Evolutionary conservation across 2,329 filamentous ascomycete species (phyloP).

Genomic region (Cladophialophora chaetospira): DNA sequence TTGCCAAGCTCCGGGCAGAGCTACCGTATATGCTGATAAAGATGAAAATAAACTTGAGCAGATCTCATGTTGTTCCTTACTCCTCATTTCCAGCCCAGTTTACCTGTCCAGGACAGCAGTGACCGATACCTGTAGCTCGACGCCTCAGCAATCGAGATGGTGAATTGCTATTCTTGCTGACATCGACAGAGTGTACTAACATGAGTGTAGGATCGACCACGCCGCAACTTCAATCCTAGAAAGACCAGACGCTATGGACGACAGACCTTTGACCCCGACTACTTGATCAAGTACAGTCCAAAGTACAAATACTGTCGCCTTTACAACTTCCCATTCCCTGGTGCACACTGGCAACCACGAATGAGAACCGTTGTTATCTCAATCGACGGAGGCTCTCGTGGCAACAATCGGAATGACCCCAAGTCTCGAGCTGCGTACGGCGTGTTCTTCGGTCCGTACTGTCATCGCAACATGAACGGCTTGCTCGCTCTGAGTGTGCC

Average conservation of each 20-base stretch:
- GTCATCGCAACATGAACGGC: slow-evolving; percentile 24
- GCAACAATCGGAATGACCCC: slow-evolving; percentile 24
- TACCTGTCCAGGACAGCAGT: background rate
- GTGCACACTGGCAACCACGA: slow-evolving; percentile 26
- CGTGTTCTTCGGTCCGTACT: slow-evolving; percentile 30
- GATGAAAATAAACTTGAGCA: background rate
- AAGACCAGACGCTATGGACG: slow-evolving; percentile 29
- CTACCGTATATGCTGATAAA: slow-evolving; percentile 1
- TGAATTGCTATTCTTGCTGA: background rate
- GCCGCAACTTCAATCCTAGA: slow-evolving; percentile 30
- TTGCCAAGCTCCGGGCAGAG: slow-evolving; percentile 13
- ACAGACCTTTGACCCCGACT: slow-evolving; percentile 26
- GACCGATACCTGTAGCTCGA: background rate
- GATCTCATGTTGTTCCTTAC: background rate
- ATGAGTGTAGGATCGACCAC: slow-evolving; percentile 22
- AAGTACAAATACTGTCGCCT: slow-evolving; percentile 29
- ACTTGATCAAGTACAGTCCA: slow-evolving; percentile 31
- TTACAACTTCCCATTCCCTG: slow-evolving; percentile 27
- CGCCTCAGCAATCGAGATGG: slow-evolving; percentile 1
- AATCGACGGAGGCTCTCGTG: slow-evolving; percentile 27
- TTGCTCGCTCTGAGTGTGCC: slow-evolving; percentile 15
- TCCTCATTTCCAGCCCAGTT: background rate
- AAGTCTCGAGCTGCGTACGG: slow-evolving; percentile 26
- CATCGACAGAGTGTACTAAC: background rate
- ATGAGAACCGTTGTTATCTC: slow-evolving; percentile 30